These are phyloP conservation scores for Diddensiella caesifluorescens DNA, from an alignment of 805 yeast species.

Conservation along the genomic window DNA sequence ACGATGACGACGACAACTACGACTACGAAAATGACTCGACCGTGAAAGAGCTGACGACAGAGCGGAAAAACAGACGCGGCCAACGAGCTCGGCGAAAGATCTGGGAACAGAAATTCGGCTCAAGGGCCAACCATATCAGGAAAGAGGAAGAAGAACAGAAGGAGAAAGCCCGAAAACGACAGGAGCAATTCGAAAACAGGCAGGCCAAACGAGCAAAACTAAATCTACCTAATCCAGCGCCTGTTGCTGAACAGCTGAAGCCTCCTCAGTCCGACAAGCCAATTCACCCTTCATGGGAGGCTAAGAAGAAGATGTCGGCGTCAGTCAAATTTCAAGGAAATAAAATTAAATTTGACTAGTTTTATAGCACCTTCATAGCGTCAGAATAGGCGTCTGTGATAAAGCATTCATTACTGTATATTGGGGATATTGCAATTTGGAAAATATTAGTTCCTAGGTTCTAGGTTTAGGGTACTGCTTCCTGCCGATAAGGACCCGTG, in stretches of 20 bases:
- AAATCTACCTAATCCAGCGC: neutral
- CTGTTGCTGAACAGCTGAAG: neutral
- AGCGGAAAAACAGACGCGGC: constrained; percentile 86
- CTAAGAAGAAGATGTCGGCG: constrained; percentile 69
- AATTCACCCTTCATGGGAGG: constrained; percentile 98
- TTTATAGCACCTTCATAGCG: neutral
- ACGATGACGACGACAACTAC: constrained; percentile 38
- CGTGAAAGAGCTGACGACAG: constrained; percentile 24
- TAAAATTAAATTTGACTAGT: constrained; percentile 56
- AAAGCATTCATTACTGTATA: too few relatives aligned
- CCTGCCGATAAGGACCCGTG: too few relatives aligned
- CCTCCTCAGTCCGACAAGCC: constrained; percentile 26
- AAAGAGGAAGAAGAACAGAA: constrained; percentile 52
- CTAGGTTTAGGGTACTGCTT: too few relatives aligned
- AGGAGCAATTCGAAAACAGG: constrained; percentile 60
- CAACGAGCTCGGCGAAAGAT: constrained; percentile 95
- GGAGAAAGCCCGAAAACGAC: constrained; percentile 55
- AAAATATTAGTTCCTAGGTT: too few relatives aligned
- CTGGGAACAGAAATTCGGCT: constrained; percentile 90
- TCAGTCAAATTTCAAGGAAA: constrained; percentile 73
- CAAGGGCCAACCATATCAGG: constrained; percentile 73
- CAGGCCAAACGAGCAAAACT: constrained; percentile 31
- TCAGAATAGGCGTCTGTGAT: too few relatives aligned
- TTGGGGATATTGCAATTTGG: too few relatives aligned
- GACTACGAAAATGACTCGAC: constrained; percentile 21